Conservation (phyloP, 768 basidiomycete genomes). For the Pulveroboletus sp. region DNA sequence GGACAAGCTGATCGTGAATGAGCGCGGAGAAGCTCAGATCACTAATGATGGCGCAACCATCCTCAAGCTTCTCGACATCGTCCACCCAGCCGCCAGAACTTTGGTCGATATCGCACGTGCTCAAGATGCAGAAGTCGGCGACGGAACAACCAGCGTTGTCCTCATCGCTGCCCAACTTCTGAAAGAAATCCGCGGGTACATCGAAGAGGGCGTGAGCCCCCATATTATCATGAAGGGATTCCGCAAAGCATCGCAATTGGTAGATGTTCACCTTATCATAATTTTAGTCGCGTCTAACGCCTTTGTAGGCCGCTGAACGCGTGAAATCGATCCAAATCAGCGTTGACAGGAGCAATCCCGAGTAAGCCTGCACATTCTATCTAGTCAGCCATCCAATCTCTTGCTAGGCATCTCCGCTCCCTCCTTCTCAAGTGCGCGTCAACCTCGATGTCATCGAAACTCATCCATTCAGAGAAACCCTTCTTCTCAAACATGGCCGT, state of each 20-base stretch:
- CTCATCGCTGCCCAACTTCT: constrained; percentile 91
- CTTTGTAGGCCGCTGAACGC: constrained; percentile 69
- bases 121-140: constrained; percentile 97
- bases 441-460: constrained; percentile 99
- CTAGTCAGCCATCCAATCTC: constrained; percentile 5
- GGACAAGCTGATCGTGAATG: constrained; percentile 96
- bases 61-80: constrained; percentile 93
- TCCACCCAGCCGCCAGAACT: constrained; percentile 97
- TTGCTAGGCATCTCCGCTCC: constrained; percentile 80
- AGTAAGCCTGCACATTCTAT: constrained; percentile 50
- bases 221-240: constrained; percentile 98
- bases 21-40: constrained; percentile 94
- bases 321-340: constrained; percentile 89
- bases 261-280: constrained; percentile 36
- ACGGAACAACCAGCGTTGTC: constrained; percentile 96
- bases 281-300: constrained; percentile 9
- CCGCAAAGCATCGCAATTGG: constrained; percentile 81
- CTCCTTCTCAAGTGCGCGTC: constrained; percentile 95
- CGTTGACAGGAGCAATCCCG: constrained; percentile 86
- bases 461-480: constrained; percentile 97
- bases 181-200: constrained; percentile 86
- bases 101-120: constrained; percentile 97
- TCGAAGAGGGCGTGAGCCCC: constrained; percentile 96
- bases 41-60: constrained; percentile 99
- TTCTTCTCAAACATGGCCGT: constrained; percentile 99